Percentiles rank a stretch among this genome's conserved stretches.
phyloP scores from a whole-genome alignment of 2,329 filamentous ascomycete species.

The Colletotrichum limetticola region DNA sequence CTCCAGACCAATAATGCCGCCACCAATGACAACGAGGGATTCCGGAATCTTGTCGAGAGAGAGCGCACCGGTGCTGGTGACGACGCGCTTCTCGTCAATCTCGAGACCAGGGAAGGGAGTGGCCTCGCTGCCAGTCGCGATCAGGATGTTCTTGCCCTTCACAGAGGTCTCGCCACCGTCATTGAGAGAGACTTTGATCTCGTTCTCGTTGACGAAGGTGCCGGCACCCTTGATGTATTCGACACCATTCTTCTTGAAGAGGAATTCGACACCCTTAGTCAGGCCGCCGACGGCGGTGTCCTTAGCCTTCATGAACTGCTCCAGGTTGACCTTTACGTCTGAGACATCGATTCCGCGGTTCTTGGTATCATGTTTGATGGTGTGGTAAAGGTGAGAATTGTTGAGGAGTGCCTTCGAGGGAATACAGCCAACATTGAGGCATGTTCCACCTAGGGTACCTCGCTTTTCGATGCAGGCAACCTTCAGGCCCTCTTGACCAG shows the following conservation, averaged over 20 bases:
- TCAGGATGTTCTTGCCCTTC: conserved; percentile 95
- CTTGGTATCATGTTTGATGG: conserved; percentile 96
- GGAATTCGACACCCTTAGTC: conserved; percentile 97
- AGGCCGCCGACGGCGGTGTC: conserved; percentile 88
- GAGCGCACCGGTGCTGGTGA: conserved; percentile 96
- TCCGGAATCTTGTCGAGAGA: conserved; percentile 90
- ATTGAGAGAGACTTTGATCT: conserved; percentile 87
- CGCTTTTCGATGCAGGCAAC: conserved; percentile 99
- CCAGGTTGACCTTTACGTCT: conserved; percentile 95
- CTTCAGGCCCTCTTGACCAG: conserved; percentile 96
- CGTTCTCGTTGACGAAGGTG: conserved; percentile 88
- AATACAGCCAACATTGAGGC: conserved; percentile 98
- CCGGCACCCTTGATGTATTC: conserved; percentile 97
- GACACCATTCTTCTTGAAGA: conserved; percentile 99
- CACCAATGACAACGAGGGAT: conserved; percentile 96
- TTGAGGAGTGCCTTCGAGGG: conserved; percentile 99
- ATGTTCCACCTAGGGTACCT: conserved; percentile 93
- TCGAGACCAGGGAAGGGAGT: conserved; percentile 96
- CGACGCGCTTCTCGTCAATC: conserved; percentile 96
- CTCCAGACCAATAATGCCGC: conserved; percentile 98
- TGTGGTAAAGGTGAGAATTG: conserved; percentile 98
- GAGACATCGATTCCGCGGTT: conserved; percentile 96
- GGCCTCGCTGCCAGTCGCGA: conserved; percentile 94
- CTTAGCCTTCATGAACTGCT: conserved; percentile 98
- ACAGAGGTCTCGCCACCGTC: conserved; percentile 92